Evolutionary conservation across 2,329 filamentous ascomycete genomes (phyloP).

Genomic region (Alternaria sp.): DNA sequence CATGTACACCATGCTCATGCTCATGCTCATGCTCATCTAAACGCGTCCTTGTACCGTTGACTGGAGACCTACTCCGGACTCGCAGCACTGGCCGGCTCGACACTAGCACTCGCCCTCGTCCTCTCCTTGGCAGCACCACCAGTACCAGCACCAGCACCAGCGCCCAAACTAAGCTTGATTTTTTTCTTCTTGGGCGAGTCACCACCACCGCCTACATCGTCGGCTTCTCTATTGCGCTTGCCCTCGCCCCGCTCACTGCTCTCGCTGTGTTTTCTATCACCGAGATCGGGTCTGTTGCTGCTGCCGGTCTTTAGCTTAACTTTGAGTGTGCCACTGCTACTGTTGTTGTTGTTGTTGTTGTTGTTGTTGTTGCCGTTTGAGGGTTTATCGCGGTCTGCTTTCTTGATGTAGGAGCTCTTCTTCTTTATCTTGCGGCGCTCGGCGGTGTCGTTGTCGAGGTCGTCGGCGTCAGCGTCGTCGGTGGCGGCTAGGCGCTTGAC

Average conservation of each 20-base stretch:
- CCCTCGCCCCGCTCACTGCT: conserved; percentile 42
- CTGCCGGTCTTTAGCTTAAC: conserved; percentile 48
- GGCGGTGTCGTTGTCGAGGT: conserved; percentile 56
- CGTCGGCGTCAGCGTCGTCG: conserved; percentile 40
- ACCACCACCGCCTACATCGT: conserved; percentile 37
- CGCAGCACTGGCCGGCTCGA: conserved; percentile 21
- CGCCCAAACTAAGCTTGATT: conserved; percentile 44
- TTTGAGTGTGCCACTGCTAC: conserved; percentile 33
- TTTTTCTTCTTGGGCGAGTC: conserved; percentile 51
- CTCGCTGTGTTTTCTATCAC: conserved; percentile 42
- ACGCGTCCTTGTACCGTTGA: not conserved
- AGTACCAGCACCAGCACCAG: conserved; percentile 20
- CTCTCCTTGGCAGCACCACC: conserved; percentile 12
- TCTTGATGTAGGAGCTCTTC: conserved; percentile 55
- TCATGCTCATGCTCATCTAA: not conserved
- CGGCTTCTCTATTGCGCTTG: conserved; percentile 48
- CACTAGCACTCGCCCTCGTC: conserved; percentile 24
- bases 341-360: not conserved
- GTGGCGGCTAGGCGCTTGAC: conserved; percentile 40
- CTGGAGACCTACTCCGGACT: conserved; percentile 12
- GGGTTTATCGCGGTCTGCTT: conserved; percentile 50
- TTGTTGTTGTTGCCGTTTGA: conserved; percentile 6
- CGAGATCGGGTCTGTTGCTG: conserved; percentile 28
- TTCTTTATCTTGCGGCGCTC: conserved; percentile 60
- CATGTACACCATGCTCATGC: rapidly evolving